A percentile compares a stretch with the other conserved stretches of the same genome.
Evolutionary conservation across 129 eudicot genomes (phyloP).

Genomic region (Artemisia argyi): DNA sequence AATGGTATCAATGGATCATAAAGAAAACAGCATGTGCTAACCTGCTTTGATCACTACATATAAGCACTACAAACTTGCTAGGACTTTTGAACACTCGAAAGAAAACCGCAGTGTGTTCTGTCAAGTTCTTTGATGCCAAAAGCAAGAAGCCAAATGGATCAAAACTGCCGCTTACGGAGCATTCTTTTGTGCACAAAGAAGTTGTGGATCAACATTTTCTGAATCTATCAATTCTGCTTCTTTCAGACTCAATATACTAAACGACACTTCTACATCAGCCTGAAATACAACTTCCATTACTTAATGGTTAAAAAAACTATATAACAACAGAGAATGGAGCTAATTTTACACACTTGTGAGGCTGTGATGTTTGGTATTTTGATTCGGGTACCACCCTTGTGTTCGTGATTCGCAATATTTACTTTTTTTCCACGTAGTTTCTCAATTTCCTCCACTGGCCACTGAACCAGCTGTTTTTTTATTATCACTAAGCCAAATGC

Average conservation of each 20-base stretch:
- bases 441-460: slow-evolving; percentile 61
- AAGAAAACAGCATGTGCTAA: not conserved
- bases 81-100: slow-evolving; percentile 38
- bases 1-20: not conserved
- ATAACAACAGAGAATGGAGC: not conserved
- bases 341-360: slow-evolving; percentile 44
- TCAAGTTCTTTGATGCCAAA: slow-evolving; percentile 46
- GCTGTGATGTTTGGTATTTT: slow-evolving; percentile 46
- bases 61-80: slow-evolving; percentile 28
- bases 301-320: not conserved
- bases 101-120: slow-evolving; percentile 40
- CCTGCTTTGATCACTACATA: slow-evolving; percentile 50
- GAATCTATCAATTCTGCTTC: slow-evolving; percentile 31
- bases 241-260: slow-evolving; percentile 21
- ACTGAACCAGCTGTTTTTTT: slow-evolving; percentile 62
- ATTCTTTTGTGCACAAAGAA: slow-evolving; percentile 44
- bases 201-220: slow-evolving; percentile 33
- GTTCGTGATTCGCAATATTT: slow-evolving; percentile 14
- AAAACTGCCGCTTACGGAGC: slow-evolving; percentile 32
- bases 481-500: slow-evolving; percentile 46
- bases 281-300: slow-evolving; percentile 9
- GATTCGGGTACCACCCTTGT: slow-evolving; percentile 30
- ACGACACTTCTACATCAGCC: slow-evolving; percentile 44
- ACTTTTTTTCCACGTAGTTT: slow-evolving; percentile 41
- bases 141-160: slow-evolving; percentile 51